phyloP scores from a whole-genome alignment of 2,329 filamentous ascomycete genomes.

The Didymella glomerata region DNA sequence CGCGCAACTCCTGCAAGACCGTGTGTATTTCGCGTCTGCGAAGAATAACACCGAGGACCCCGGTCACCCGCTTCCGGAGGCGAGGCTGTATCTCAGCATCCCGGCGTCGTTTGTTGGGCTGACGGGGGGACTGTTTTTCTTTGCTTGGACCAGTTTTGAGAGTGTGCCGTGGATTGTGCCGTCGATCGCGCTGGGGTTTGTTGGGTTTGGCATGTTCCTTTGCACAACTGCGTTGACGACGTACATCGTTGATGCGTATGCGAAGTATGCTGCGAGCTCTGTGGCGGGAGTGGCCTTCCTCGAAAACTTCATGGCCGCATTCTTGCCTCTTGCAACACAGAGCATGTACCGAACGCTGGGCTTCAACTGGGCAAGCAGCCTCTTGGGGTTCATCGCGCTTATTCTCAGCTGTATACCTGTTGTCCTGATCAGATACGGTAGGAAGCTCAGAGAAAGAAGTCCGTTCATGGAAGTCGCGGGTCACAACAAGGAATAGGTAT shows the following conservation, averaged over 20 bases:
- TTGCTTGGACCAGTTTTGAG: constrained; percentile 59
- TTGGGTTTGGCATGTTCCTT: constrained; percentile 60
- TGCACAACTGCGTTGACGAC: constrained; percentile 58
- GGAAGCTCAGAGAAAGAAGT: constrained; percentile 50
- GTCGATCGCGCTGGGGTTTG: constrained; percentile 57
- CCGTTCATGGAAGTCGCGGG: constrained; percentile 51
- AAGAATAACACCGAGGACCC: constrained; percentile 50
- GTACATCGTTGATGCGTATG: constrained; percentile 62
- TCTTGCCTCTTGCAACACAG: constrained; percentile 58
- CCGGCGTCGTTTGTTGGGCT: constrained; percentile 57
- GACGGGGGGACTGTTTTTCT: constrained; percentile 60
- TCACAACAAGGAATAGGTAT: constrained; percentile 21
- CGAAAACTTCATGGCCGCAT: constrained; percentile 60
- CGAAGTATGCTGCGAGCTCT: constrained; percentile 59
- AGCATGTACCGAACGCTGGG: constrained; percentile 60
- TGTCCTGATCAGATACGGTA: constrained; percentile 55
- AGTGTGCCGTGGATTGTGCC: constrained; percentile 59
- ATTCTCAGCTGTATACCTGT: constrained; percentile 57
- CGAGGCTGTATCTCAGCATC: constrained; percentile 56
- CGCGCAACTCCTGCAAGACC: constrained; percentile 47
- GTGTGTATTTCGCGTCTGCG: constrained; percentile 55
- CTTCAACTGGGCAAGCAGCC: constrained; percentile 59
- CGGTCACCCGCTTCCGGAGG: constrained; percentile 56
- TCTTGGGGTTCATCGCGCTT: constrained; percentile 57
- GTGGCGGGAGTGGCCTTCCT: constrained; percentile 59